A percentile compares a stretch with the other conserved stretches of the same genome.
phyloP scores from a whole-genome alignment of 2,329 filamentous ascomycete genomes.

The Talaromyces sp. region DNA sequence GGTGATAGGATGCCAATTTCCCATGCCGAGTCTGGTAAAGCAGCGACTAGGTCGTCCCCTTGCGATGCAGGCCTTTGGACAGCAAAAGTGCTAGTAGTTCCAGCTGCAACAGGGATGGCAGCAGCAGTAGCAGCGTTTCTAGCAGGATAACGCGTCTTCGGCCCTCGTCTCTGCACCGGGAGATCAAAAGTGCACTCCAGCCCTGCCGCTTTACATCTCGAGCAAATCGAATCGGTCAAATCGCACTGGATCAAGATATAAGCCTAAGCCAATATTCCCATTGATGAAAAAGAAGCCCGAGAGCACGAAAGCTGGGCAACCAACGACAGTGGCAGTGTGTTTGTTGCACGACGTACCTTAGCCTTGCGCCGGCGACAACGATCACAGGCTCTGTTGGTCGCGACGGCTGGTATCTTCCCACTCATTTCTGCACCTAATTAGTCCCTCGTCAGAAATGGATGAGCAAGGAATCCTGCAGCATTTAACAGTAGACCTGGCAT shows the following conservation, averaged over 20 bases:
- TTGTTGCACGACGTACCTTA: neutral
- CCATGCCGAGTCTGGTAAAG: conserved; percentile 7
- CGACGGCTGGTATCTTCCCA: neutral
- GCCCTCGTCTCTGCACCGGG: conserved; percentile 35
- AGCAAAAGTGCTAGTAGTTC: neutral
- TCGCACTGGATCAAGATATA: conserved; percentile 10
- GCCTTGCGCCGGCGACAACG: neutral
- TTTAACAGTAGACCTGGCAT: neutral
- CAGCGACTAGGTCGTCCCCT: neutral
- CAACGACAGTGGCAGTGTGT: neutral
- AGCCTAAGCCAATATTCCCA: neutral
- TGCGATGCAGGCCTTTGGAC: neutral
- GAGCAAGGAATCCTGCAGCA: neutral
- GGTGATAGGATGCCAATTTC: conserved; percentile 9
- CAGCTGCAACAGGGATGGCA: neutral
- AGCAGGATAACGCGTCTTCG: conserved; percentile 21
- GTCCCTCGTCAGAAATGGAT: neutral
- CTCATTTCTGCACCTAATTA: neutral
- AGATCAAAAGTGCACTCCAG: conserved; percentile 34
- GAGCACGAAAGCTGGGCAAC: neutral
- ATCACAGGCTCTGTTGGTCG: conserved; percentile 1
- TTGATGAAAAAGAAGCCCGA: neutral
- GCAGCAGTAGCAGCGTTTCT: neutral
- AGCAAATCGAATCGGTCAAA: conserved; percentile 11
- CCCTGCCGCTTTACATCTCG: conserved; percentile 26